Evolutionary conservation across 2,329 filamentous ascomycete species (phyloP), one percentile per base, ranked within the genome.

Genomic region (Cytospora leucostoma): DNA sequence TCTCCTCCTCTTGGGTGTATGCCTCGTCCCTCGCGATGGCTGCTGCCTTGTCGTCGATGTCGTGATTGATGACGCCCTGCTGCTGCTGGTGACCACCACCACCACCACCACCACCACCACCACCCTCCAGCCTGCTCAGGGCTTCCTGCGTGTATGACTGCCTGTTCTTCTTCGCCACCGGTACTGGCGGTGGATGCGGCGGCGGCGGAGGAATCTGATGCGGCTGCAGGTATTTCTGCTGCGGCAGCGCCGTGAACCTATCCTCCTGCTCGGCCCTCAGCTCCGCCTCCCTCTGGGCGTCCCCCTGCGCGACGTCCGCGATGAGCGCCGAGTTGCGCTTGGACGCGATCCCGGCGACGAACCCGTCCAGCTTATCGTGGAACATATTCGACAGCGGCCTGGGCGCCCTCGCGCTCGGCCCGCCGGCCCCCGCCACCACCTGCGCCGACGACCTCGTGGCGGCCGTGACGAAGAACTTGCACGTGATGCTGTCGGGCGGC

Each of bases 381-480:
- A 96, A 88, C 69, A 88, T 79, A 69, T 88, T 88, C 70, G 89
- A 92, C 62, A 94, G 81, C 3, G 88, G 89, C 71, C 88, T 76
- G 59, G 86, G 80, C 63, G 76, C 86, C 72, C 78, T 80, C 74
- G 77, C 79, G 49, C 73, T 74, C 50, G 73, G 7, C 70, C 71
- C 54, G 72, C 67, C n/a, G 10, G 34, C 27, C 62, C 67, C 53
- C 71, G 27, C 27, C 27, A 27, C 27, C 17, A 11, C 64, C 67
- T 69, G 70, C 21, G 27, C 27, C 27, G 72, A 75, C 59, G 77
- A 75, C 59, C 88, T 80, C 68, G 90, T 89, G 8, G 92, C 85
- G 1, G 89, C 87, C 0, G 94, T 98, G 68, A 97, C 91, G 76
- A 92, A 97, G 80, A 97, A 97, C 74, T 96, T 93, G 79, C 93